Evolutionary conservation across 2,329 filamentous ascomycete genomes (phyloP).

Genomic region (Microsporum canis): DNA sequence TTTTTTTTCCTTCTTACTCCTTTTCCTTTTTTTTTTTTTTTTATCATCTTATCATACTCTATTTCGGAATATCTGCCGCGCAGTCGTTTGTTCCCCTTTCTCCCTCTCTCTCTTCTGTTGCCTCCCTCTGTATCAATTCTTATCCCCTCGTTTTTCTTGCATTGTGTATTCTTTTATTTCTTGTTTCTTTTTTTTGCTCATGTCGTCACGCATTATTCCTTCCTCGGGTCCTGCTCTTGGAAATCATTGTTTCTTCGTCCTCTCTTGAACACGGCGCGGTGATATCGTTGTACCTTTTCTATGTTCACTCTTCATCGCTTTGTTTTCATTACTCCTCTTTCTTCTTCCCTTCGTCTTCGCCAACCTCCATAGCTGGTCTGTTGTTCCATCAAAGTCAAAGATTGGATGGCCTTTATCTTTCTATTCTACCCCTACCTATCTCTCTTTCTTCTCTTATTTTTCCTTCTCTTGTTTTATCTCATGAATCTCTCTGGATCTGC

Average conservation of each 20-base stretch:
- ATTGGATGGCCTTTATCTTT: constrained; percentile 20
- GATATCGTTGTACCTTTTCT: constrained; percentile 11
- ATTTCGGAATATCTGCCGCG: constrained; percentile 32
- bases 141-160: background rate
- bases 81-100: constrained; percentile 13
- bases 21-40: background rate
- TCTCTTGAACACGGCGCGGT: constrained; percentile 17
- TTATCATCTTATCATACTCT: constrained; percentile 15
- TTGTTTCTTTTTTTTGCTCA: background rate
- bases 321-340: constrained; percentile 8
- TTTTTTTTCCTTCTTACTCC: background rate
- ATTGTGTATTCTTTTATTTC: constrained; percentile 13
- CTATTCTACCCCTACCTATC: constrained; percentile 19
- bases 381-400: constrained; percentile 11
- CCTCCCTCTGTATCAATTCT: constrained; percentile 22
- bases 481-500: constrained; percentile 11
- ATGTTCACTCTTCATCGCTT: constrained; percentile 4
- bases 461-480: constrained; percentile 14
- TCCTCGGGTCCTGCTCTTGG: constrained; percentile 18
- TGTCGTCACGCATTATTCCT: constrained; percentile 9
- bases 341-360: background rate
- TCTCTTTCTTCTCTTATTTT: constrained; percentile 14
- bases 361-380: constrained; percentile 1
- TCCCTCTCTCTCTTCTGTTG: constrained; percentile 15
- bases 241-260: constrained; percentile 13